Percentiles rank a stretch among this genome's conserved stretches.
Evolutionary conservation across 768 basidiomycete species (phyloP).

Genomic region (Megacollybia marginata): DNA sequence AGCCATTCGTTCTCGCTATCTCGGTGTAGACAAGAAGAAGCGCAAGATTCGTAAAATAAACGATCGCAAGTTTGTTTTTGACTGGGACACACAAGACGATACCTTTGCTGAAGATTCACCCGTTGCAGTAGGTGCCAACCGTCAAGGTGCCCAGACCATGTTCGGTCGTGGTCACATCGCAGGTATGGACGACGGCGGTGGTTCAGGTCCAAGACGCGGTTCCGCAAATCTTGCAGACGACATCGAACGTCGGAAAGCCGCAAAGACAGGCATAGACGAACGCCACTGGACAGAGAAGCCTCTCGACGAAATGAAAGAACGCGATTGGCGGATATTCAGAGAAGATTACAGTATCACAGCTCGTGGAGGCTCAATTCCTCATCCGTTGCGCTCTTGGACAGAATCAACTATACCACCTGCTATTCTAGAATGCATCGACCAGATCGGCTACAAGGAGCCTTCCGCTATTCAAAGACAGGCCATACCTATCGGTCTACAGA

Average conservation of each 20-base stretch:
- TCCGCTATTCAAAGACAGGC: conserved; percentile 97
- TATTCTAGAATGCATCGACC: conserved; percentile 79
- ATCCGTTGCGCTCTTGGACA: conserved; percentile 86
- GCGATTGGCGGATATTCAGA: conserved; percentile 98
- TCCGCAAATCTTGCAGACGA: conserved; percentile 56
- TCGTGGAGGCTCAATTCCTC: conserved; percentile 88
- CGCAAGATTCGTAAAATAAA: conserved; percentile 92
- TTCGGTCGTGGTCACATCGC: conserved; percentile 80
- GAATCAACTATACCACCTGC: conserved; percentile 78
- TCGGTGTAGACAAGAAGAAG: conserved; percentile 92
- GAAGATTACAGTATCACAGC: conserved; percentile 98
- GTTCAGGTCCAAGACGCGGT: conserved; percentile 29
- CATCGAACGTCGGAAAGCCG: conserved; percentile 76
- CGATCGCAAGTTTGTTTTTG: conserved; percentile 97
- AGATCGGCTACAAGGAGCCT: conserved; percentile 95
- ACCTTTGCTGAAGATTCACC: conserved; percentile 77
- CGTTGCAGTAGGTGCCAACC: conserved; percentile 58
- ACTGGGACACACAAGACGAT: conserved; percentile 97
- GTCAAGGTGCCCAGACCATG: conserved; percentile 83
- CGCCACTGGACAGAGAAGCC: conserved; percentile 97
- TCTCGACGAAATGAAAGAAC: conserved; percentile 87
- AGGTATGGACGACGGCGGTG: conserved; percentile 79
- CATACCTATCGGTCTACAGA: conserved; percentile 96
- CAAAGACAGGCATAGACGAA: conserved; percentile 81
- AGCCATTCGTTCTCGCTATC: conserved; percentile 86